Conservation (phyloP, 371 early-diverging fungal species). For the Mortierella sp. region DNA sequence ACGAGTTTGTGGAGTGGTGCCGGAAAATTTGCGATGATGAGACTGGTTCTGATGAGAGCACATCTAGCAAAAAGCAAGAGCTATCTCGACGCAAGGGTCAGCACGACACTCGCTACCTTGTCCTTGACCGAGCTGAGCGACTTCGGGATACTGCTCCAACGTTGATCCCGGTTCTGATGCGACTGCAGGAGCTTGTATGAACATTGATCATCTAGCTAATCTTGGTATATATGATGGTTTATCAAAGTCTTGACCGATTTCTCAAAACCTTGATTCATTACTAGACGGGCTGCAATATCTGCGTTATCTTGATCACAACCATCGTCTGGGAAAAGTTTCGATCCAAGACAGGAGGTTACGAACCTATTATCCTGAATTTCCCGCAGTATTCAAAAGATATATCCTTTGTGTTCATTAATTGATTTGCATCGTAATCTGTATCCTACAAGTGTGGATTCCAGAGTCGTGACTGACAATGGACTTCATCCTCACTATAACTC, state of each 20-base stretch:
- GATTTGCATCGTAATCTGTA: background rate
- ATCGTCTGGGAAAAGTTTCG: conserved; percentile 88
- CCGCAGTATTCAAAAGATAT: conserved; percentile 75
- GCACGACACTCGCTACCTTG: conserved; percentile 57
- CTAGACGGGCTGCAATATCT: conserved; percentile 72
- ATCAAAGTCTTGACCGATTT: background rate
- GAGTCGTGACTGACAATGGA: background rate
- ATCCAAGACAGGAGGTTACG: conserved; percentile 72
- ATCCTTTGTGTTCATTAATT: conserved; percentile 6
- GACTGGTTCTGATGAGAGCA: background rate
- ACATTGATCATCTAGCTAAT: background rate
- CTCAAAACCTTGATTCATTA: too few species aligned
- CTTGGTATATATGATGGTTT: conserved; percentile 2
- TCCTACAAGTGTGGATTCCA: too few species aligned
- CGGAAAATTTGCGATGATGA: conserved; percentile 43
- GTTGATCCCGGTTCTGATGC: conserved; percentile 76
- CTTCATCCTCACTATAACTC: background rate
- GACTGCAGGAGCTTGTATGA: conserved; percentile 77
- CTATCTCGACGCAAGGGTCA: background rate
- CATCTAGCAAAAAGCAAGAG: background rate
- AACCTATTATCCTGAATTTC: conserved; percentile 77
- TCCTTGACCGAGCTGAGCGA: conserved; percentile 87
- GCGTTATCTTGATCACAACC: conserved; percentile 78
- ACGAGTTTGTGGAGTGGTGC: conserved; percentile 75
- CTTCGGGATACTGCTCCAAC: conserved; percentile 78